phyloP scores from a whole-genome alignment of 1,284 basidiomycete species.

The Veloporphyrellus conicus region DNA sequence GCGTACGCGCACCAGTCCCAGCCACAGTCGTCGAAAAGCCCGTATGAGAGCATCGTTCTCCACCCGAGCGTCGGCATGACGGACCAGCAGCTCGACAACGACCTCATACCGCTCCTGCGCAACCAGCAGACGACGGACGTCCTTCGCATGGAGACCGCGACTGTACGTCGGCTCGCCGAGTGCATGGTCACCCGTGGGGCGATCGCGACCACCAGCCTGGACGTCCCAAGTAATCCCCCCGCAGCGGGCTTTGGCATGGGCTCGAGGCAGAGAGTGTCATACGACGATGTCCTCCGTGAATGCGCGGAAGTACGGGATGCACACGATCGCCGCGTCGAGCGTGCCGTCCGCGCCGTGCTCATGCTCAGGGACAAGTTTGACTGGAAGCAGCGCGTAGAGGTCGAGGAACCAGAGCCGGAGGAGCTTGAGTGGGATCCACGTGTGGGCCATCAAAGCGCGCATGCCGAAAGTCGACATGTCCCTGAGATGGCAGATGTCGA shows the following conservation, averaged over 20 bases:
- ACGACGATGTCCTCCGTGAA: conserved; percentile 55
- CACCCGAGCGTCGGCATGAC: conserved; percentile 56
- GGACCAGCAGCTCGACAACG: conserved; percentile 64
- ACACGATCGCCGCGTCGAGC: conserved; percentile 67
- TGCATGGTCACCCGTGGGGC: conserved; percentile 61
- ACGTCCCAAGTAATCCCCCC: conserved; percentile 16
- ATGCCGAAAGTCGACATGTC: conserved; percentile 24
- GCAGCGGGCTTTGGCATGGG: conserved; percentile 8
- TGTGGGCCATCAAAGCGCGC: conserved; percentile 26
- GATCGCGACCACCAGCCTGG: conserved; percentile 45
- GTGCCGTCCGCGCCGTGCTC: conserved; percentile 65
- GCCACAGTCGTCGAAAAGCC: conserved; percentile 34
- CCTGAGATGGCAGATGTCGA: conserved; percentile 41
- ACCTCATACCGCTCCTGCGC: conserved; percentile 65
- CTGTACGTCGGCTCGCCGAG: conserved; percentile 62
- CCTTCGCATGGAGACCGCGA: conserved; percentile 60
- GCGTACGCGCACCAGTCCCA: conserved; percentile 34
- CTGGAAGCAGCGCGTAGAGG: conserved; percentile 68
- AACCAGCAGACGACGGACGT: conserved; percentile 75
- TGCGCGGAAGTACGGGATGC: conserved; percentile 60
- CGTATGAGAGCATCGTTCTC: conserved; percentile 59
- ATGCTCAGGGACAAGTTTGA: conserved; percentile 74
- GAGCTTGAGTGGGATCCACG: conserved; percentile 65
- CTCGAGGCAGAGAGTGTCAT: conserved; percentile 20
- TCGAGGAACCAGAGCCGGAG: conserved; percentile 70